Evolutionary conservation across 371 early-diverging fungal genomes (phyloP).

Genomic region (Syncephalastrum contaminatum): DNA sequence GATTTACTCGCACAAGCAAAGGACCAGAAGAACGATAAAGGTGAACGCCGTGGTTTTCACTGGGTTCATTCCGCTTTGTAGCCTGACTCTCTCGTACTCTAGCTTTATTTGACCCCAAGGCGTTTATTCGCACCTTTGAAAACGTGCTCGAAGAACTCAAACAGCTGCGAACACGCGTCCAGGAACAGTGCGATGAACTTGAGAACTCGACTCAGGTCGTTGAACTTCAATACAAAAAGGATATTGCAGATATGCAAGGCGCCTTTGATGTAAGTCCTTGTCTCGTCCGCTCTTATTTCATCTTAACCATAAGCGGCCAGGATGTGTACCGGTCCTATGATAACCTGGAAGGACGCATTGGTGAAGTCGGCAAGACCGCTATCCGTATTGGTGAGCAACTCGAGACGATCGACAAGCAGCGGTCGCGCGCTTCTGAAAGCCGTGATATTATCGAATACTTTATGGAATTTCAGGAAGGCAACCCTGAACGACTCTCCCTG

Average conservation of each 20-base stretch:
- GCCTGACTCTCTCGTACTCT: neutral
- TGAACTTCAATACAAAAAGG: constrained; percentile 73
- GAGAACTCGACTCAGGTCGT: constrained; percentile 74
- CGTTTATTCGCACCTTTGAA: constrained; percentile 91
- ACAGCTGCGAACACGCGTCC: constrained; percentile 70
- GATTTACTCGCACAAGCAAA: constrained; percentile 36
- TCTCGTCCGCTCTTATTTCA: neutral
- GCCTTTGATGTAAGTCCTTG: constrained; percentile 66
- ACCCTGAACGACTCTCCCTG: constrained; percentile 70
- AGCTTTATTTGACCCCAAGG: constrained; percentile 69
- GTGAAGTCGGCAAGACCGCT: constrained; percentile 94
- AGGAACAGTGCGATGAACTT: constrained; percentile 78
- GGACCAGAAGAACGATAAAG: constrained; percentile 4
- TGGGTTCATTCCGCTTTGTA: too few species aligned
- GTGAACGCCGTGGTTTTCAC: neutral
- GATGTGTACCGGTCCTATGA: constrained; percentile 81
- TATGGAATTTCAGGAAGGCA: constrained; percentile 83
- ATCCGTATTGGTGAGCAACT: constrained; percentile 96
- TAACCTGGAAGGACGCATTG: constrained; percentile 81
- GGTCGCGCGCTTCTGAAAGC: constrained; percentile 83
- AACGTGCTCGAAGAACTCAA: constrained; percentile 78
- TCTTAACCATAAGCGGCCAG: constrained; percentile 37
- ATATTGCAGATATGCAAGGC: constrained; percentile 66
- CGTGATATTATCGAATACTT: constrained; percentile 89
- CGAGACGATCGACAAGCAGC: constrained; percentile 91